A percentile compares a stretch with the other conserved stretches of the same genome.
These are phyloP conservation scores for Aspergillus cejpii DNA, from an alignment of 2,329 filamentous ascomycete species.

Conservation along the genomic window DNA sequence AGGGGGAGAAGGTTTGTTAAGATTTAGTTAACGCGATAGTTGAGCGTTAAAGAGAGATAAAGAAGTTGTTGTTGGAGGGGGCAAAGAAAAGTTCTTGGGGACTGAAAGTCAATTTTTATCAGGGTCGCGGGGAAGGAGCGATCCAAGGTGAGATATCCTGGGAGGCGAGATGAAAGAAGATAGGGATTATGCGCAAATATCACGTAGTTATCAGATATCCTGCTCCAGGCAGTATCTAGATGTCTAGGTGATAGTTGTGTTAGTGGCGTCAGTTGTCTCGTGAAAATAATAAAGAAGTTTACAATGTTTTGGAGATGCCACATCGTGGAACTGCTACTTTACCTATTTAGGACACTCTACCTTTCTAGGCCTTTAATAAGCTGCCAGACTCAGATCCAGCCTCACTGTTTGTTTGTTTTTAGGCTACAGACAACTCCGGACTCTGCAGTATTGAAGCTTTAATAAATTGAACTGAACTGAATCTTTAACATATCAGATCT, in stretches of 20 bases:
- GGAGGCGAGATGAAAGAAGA: conserved; percentile 7
- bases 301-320: conserved; percentile 24
- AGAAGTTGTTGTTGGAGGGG: conserved; percentile 8
- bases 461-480: no score
- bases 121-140: conserved; percentile 24
- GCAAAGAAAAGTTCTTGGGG: conserved; percentile 16
- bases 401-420: no score
- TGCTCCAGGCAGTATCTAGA: conserved; percentile 37
- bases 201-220: conserved; percentile 15
- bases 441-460: no score
- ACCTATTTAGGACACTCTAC: conserved; percentile 19
- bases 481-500: no score
- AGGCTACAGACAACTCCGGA: no score
- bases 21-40: conserved; percentile 1
- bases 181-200: conserved; percentile 7
- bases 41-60: conserved; percentile 6
- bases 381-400: conserved; percentile 14
- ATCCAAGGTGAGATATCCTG: conserved; percentile 9
- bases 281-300: conserved; percentile 28
- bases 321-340: conserved; percentile 18
- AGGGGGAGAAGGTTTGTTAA: background rate
- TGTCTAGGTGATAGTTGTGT: conserved; percentile 16
- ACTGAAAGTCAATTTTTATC: conserved; percentile 21
- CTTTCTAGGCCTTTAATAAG: conserved; percentile 17
- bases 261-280: conserved; percentile 12